Percentiles rank a stretch among this genome's conserved stretches.
These are phyloP conservation scores for Exsudoporus floridanus DNA, from an alignment of 1,284 basidiomycete genomes.

Conservation along the genomic window DNA sequence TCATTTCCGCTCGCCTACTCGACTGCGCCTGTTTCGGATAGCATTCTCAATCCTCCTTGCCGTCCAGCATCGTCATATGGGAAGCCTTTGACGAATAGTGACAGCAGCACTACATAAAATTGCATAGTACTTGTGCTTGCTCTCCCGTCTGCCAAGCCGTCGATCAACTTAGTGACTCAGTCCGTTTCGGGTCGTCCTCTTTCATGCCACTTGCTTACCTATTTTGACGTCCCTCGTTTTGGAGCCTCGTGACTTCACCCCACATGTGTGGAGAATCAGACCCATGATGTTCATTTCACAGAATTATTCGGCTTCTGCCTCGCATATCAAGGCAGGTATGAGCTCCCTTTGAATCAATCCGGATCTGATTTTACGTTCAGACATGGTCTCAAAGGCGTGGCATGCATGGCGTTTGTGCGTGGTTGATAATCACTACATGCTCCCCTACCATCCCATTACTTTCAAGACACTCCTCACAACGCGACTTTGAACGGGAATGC, in stretches of 20 bases:
- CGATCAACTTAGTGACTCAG: neutral
- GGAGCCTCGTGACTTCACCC: slow-evolving; percentile 25
- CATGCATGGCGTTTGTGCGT: slow-evolving; percentile 24
- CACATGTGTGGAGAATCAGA: slow-evolving; percentile 35
- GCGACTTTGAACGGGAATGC: neutral
- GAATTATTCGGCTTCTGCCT: slow-evolving; percentile 21
- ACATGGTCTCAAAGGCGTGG: slow-evolving; percentile 4
- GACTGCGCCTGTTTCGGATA: slow-evolving; percentile 10
- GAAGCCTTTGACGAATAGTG: neutral
- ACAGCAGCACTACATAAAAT: slow-evolving; percentile 11
- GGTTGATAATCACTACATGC: slow-evolving; percentile 17
- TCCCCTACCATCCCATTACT: slow-evolving; percentile 1
- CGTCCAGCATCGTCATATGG: slow-evolving; percentile 1
- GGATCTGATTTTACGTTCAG: slow-evolving; percentile 24
- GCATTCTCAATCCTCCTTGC: neutral
- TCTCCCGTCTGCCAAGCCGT: slow-evolving; percentile 11
- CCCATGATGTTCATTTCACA: slow-evolving; percentile 23
- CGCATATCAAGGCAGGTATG: slow-evolving; percentile 29
- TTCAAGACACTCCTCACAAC: neutral
- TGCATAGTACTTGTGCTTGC: neutral
- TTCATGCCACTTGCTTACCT: slow-evolving; percentile 14
- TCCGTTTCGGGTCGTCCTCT: slow-evolving; percentile 6
- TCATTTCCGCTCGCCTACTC: slow-evolving; percentile 19
- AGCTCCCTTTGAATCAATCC: slow-evolving; percentile 9
- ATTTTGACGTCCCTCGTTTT: slow-evolving; percentile 17